Base-by-base conservation (phyloP, 164 flowering plant species). In the Aristolochia fimbriata region DNA sequence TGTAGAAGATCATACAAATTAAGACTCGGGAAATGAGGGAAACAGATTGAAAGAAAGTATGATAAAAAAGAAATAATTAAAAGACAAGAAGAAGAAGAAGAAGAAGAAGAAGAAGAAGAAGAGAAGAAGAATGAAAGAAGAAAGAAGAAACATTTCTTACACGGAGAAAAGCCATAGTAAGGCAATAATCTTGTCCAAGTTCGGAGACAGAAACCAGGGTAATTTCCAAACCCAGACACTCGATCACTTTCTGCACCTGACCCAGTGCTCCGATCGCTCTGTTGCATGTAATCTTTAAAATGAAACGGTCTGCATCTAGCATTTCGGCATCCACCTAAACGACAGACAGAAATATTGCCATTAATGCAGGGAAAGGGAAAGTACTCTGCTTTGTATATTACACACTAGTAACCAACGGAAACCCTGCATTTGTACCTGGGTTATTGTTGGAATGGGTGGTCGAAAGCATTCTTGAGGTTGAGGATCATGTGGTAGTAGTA, bases 251-350 rank as follows among this genome's bases (percentile, higher is more conserved):
- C 9, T 27, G 56, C 14, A 60, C 50, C 15, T 61, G 55, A 4
- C 60, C 64, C 14, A 51, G 47, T 10, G 59, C 64, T 0, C 64
- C 64, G 10, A 23, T 14, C 11, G 62, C 55, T 6, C 59, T 21
- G 21, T 55, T 54, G 60, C 70, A 66, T 2, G 24, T 55, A 15
- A 66, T 47, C 56, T 66, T 66, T 19, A 66, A 37, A 31, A 60
- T 54, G 24, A 54, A 66, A 51, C 70, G 25, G 13, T 43, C 15
- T 2, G 31, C 56, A 47, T 55, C 70, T 24, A 66, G 11, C 53
- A 47, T 66, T 56, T 66, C 70, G 21, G 21, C 43, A 17, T 66
- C 70, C 6, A 66, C 48, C 70, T 66, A 58, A 10, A n/a, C 14
- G 3, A 31, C 56, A 19, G 14, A 53, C 15, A 13, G 3, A 27